Evolutionary conservation across 306 rosid genomes (phyloP), one percentile per base, ranked within the genome.

Genomic region (Oxytropis ochrocephala): DNA sequence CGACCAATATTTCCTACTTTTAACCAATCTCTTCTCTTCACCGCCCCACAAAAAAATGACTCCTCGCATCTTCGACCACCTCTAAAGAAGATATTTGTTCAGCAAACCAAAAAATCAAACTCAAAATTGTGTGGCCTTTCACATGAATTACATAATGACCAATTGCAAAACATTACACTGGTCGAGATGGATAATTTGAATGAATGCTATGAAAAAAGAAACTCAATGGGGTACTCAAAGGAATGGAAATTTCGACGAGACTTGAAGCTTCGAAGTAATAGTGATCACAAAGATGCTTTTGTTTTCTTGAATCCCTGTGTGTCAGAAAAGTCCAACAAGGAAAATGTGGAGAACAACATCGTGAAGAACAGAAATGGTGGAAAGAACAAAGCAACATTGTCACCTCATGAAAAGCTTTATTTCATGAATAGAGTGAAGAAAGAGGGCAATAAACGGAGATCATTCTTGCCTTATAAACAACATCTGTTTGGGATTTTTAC

Each of bases 321-420:
- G 41, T 4, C 21, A 4, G 11, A 5, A 58, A 14, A 8, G n/a
- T 80, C 91, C 19, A 87, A 77, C 7, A 86, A 91, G 11, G 78
- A 74, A 44, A 88, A 83, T 79, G 51, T n/a, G 18, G 51, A 46
- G 5, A 46, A 46, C 17, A 2, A 2, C 29, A 11, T 8, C 0
- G 13, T 14, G 4, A 16, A 16, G 11, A 58, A 33, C 29, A 36
- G 13, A 10, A 58, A 58, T 11, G 8, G 8, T 16, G 64, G 7
- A 6, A 46, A 46, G 51, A 1, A 14, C 3, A 46, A 46, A 46
- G 6, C n/a, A 4, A 17, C 87, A 2, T 83, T 85, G 10, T 79
- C 83, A 6, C 79, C 80, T 11, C 96, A 86, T 67, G 86, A 82
- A 64, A 82, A 52, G 53, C 81, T 74, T 17, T 86, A 89, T 72